Evolutionary conservation across 2,329 filamentous ascomycete species (phyloP).

Genomic region (Peltaster fructicola): DNA sequence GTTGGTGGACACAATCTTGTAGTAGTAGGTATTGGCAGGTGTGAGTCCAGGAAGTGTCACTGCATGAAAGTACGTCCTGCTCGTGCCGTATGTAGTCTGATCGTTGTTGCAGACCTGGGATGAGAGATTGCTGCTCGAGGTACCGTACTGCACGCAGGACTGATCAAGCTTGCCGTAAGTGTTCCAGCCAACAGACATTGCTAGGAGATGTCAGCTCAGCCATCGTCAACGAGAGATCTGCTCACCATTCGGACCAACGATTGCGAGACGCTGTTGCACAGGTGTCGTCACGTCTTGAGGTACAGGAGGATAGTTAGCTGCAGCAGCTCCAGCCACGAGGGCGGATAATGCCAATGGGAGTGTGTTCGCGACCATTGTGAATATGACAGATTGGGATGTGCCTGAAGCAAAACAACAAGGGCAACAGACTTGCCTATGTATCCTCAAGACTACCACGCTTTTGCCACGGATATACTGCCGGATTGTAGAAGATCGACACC

Average conservation of each 20-base stretch:
- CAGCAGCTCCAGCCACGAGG: too few relatives aligned
- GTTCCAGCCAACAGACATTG: slow-evolving; percentile 39
- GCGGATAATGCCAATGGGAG: too few relatives aligned
- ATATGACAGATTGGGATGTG: too few relatives aligned
- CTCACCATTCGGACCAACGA: slow-evolving; percentile 31
- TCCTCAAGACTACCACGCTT: too few relatives aligned
- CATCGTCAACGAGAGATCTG: slow-evolving; percentile 1
- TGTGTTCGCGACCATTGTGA: too few relatives aligned
- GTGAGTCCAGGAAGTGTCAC: slow-evolving; percentile 34
- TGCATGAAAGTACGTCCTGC: slow-evolving; percentile 36
- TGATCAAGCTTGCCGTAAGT: slow-evolving; percentile 31
- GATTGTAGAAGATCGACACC: too few relatives aligned
- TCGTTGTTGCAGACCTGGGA: slow-evolving; percentile 25
- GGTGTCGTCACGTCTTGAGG: slow-evolving; percentile 35
- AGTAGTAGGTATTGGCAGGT: slow-evolving; percentile 32
- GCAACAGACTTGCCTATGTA: too few relatives aligned
- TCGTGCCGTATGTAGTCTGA: slow-evolving; percentile 35
- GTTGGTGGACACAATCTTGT: slow-evolving; percentile 34
- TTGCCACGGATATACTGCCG: too few relatives aligned
- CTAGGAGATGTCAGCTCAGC: slow-evolving; percentile 15
- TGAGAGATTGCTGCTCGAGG: slow-evolving; percentile 16
- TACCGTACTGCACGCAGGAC: slow-evolving; percentile 36
- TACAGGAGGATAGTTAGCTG: slow-evolving; percentile 28
- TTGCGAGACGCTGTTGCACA: slow-evolving; percentile 35
- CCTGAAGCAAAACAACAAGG: too few relatives aligned